Percentiles rank a stretch among this genome's conserved stretches.
Conservation (phyloP, 495 filamentous ascomycete genomes). For the Trypethelium eluteriae region DNA sequence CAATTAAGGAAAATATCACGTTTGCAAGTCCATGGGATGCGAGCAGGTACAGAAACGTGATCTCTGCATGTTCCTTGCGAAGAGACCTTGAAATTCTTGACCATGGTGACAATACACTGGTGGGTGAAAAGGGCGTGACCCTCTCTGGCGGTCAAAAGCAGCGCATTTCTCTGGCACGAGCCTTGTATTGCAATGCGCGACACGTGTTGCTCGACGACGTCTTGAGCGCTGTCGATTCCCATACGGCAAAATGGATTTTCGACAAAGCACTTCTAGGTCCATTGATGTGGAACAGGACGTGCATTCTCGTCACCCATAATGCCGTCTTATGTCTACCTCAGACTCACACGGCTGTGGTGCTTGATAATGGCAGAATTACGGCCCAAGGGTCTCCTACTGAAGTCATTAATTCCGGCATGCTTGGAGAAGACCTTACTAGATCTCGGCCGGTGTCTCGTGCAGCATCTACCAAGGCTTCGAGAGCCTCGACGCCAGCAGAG, state of each 20-base stretch:
- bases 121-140: constrained; percentile 95
- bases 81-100: constrained; percentile 90
- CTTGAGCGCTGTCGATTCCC: constrained; percentile 95
- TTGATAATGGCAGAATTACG: constrained; percentile 77
- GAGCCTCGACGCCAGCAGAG: constrained; percentile 42
- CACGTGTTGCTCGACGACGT: constrained; percentile 94
- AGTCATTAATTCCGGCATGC: constrained; percentile 71
- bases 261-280: constrained; percentile 83
- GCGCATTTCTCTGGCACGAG: constrained; percentile 87
- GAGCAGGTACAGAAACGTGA: constrained; percentile 76
- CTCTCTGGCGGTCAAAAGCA: constrained; percentile 98
- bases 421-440: constrained; percentile 75
- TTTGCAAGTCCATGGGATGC: constrained; percentile 81
- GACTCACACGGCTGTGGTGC: constrained; percentile 69
- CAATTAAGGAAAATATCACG: constrained; percentile 91
- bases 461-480: constrained; percentile 40
- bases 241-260: constrained; percentile 98
- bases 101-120: constrained; percentile 83
- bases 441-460: constrained; percentile 48
- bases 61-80: constrained; percentile 87
- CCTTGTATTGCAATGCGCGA: constrained; percentile 83
- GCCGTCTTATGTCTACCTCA: constrained; percentile 71
- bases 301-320: constrained; percentile 97
- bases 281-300: constrained; percentile 80
- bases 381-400: constrained; percentile 69